These are phyloP conservation scores for Aphanomyces cochlioides DNA, from an alignment of 352 stramenopile genomes.

Conservation along the genomic window DNA sequence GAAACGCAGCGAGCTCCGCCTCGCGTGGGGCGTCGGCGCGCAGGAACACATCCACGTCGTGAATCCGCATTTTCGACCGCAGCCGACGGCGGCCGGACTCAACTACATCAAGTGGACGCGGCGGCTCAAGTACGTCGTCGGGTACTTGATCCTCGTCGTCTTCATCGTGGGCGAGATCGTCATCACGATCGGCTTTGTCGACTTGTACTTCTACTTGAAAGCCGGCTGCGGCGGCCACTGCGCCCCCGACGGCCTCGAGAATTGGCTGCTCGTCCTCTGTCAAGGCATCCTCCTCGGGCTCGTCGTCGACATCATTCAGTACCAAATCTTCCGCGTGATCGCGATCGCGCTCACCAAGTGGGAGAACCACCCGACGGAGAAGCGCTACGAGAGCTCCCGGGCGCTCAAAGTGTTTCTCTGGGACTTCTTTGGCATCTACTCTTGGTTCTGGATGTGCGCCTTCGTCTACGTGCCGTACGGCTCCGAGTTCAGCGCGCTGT, in stretches of 20 bases:
- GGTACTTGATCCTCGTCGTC: conserved; percentile 27
- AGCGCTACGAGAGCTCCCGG: conserved; percentile 27
- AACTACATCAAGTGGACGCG: conserved; percentile 27
- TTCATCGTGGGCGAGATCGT: conserved; percentile 30
- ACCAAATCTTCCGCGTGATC: conserved; percentile 31
- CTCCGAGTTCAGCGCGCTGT: conserved; percentile 21
- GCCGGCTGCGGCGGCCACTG: conserved; percentile 26
- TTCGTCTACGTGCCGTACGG: conserved; percentile 33
- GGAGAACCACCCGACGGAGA: conserved; percentile 31
- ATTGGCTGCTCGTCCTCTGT: conserved; percentile 30
- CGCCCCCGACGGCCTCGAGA: conserved; percentile 24
- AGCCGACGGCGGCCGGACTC: neutral
- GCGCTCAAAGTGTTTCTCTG: conserved; percentile 31
- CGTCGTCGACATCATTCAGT: conserved; percentile 32
- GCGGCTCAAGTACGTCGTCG: conserved; percentile 29
- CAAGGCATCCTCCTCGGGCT: conserved; percentile 32
- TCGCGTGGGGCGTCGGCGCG: conserved; percentile 30
- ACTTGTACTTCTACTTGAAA: conserved; percentile 33
- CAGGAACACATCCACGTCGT: conserved; percentile 22
- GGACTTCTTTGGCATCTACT: conserved; percentile 34
- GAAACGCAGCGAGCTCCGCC: conserved; percentile 2
- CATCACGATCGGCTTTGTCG: conserved; percentile 31
- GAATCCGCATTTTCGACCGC: conserved; percentile 7
- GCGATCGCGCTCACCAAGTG: conserved; percentile 27
- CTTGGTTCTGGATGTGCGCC: conserved; percentile 32